phyloP scores from a whole-genome alignment of 1,284 basidiomycete genomes.

The Leccinum cinnamomeum region DNA sequence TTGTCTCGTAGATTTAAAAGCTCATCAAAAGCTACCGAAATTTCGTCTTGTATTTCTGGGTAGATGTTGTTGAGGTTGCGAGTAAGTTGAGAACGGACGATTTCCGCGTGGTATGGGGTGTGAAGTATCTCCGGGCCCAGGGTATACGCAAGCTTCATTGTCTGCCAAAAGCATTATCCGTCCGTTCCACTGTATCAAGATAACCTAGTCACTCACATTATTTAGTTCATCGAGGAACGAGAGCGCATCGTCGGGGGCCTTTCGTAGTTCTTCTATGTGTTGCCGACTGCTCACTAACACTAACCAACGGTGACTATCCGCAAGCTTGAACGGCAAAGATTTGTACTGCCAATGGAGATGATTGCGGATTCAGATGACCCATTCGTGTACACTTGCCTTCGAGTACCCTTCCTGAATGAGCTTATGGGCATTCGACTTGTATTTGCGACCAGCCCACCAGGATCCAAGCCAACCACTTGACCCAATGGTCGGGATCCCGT shows the following conservation, averaged over 20 bases:
- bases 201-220: conserved; percentile 31
- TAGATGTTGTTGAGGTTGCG: conserved; percentile 30
- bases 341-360: conserved; percentile 15
- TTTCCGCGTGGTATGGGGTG: conserved; percentile 31
- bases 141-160: conserved; percentile 26
- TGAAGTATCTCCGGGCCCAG: conserved; percentile 27
- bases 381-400: conserved; percentile 17
- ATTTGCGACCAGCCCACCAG: conserved; percentile 12
- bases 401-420: conserved; percentile 22
- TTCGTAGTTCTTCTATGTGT: conserved; percentile 43
- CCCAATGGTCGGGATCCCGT: conserved; percentile 19
- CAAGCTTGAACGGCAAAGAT: conserved; percentile 41
- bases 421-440: not conserved
- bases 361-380: not conserved
- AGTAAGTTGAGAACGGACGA: conserved; percentile 32
- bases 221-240: conserved; percentile 36
- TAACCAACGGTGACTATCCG: conserved; percentile 39
- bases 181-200: not conserved
- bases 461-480: conserved; percentile 15
- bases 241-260: conserved; percentile 40
- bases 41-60: conserved; percentile 35
- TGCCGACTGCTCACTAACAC: conserved; percentile 39
- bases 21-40: conserved; percentile 31
- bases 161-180: conserved; percentile 6
- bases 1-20: conserved; percentile 13